phyloP scores from a whole-genome alignment of 257 asterid genomes.

The Nicotiana noctiflora region DNA sequence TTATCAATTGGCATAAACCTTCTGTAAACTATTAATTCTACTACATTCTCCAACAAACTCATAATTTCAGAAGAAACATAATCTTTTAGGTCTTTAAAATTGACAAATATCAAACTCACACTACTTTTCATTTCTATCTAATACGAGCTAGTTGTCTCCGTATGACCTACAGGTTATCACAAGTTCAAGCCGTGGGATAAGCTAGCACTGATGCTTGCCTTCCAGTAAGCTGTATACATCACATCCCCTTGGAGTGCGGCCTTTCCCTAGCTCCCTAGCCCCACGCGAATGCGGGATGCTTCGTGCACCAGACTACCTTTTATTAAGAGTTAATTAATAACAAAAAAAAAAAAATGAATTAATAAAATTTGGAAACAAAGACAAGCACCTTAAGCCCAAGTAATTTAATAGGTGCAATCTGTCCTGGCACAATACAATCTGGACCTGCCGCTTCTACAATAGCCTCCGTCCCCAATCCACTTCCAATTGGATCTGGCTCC shows the following conservation, averaged over 20 bases:
- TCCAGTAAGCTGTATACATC: too few species aligned
- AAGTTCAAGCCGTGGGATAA: too few species aligned
- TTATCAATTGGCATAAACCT: neutral
- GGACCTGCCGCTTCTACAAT: conserved; percentile 93
- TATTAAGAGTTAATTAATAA: too few species aligned
- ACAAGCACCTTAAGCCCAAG: conserved; percentile 77
- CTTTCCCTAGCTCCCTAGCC: too few species aligned
- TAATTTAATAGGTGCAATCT: conserved; percentile 57
- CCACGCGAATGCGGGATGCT: too few species aligned
- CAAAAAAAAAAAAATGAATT: neutral
- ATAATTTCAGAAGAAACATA: neutral
- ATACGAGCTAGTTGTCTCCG: too few species aligned
- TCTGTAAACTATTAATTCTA: neutral
- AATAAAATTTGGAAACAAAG: neutral
- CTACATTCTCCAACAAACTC: neutral
- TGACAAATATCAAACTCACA: neutral
- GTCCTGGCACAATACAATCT: conserved; percentile 94
- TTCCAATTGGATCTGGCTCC: conserved; percentile 54
- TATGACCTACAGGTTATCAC: too few species aligned
- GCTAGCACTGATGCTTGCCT: too few species aligned
- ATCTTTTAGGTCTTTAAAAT: too few species aligned
- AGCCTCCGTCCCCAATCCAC: conserved; percentile 73
- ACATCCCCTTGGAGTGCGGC: too few species aligned
- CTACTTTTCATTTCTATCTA: neutral
- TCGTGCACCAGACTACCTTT: too few species aligned